These are phyloP conservation scores for Boletus huronensis DNA, from an alignment of 768 basidiomycete species.

Conservation along the genomic window DNA sequence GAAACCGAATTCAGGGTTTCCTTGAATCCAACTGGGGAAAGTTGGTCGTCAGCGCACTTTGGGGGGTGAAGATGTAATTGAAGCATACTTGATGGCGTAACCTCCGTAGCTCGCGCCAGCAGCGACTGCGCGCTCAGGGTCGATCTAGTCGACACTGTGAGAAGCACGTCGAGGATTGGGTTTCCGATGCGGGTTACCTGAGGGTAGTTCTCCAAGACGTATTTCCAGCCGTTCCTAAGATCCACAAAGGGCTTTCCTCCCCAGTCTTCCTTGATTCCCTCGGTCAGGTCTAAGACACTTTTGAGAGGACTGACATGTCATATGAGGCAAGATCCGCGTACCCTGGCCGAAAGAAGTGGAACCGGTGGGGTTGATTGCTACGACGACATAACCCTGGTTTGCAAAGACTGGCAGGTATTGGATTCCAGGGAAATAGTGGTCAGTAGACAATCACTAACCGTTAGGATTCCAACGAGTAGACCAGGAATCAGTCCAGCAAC, in stretches of 20 bases:
- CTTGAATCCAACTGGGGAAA: constrained; percentile 81
- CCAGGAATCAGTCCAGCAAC: constrained; percentile 91
- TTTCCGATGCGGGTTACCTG: constrained; percentile 44
- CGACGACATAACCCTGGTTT: constrained; percentile 83
- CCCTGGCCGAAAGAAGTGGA: constrained; percentile 92
- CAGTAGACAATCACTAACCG: constrained; percentile 35
- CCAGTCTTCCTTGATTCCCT: constrained; percentile 78
- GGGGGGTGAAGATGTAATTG: background rate
- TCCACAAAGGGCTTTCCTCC: constrained; percentile 84
- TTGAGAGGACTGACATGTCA: background rate
- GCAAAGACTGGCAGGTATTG: constrained; percentile 57
- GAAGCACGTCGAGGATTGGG: background rate
- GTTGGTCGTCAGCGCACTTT: background rate
- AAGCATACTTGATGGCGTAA: constrained; percentile 76
- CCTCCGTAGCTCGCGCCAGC: constrained; percentile 87
- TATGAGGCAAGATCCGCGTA: constrained; percentile 20
- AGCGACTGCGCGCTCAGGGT: constrained; percentile 65
- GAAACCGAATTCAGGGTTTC: constrained; percentile 84
- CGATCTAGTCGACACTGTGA: constrained; percentile 44
- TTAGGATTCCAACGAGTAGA: constrained; percentile 91
- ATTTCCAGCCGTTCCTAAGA: constrained; percentile 70
- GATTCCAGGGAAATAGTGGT: background rate
- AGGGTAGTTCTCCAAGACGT: constrained; percentile 61
- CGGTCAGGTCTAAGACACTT: constrained; percentile 58
- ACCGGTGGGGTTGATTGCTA: constrained; percentile 91